Conservation (phyloP, 768 basidiomycete species). For the Suillus spraguei region DNA sequence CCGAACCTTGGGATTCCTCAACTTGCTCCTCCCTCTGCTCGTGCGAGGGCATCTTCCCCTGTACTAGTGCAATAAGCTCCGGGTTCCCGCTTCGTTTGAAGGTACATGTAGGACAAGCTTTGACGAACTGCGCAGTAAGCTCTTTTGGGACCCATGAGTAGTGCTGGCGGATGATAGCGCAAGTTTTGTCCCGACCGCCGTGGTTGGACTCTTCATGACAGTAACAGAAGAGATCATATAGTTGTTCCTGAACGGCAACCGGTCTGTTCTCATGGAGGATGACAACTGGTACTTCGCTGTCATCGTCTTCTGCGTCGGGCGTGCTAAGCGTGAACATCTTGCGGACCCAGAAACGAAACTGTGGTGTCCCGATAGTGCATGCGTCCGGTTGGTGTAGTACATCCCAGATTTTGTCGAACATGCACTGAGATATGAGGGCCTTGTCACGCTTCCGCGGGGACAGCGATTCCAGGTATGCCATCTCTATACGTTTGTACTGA, state of each 20-base stretch:
- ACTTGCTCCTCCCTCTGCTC: constrained; percentile 3
- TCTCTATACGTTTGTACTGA: constrained; percentile 61
- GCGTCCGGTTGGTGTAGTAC: constrained; percentile 57
- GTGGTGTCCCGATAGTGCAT: constrained; percentile 52
- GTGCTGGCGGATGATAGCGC: constrained; percentile 59
- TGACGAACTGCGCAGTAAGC: constrained; percentile 77
- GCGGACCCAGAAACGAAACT: constrained; percentile 83
- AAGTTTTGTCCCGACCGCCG: constrained; percentile 82
- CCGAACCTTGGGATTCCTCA: background rate
- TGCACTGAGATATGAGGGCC: constrained; percentile 68
- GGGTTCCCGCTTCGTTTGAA: constrained; percentile 43
- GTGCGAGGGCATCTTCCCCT: constrained; percentile 1
- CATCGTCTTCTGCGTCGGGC: constrained; percentile 21
- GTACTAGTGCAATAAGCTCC: constrained; percentile 18
- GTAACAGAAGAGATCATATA: constrained; percentile 77
- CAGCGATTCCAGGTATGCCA: constrained; percentile 58
- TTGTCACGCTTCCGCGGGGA: constrained; percentile 63
- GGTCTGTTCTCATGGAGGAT: constrained; percentile 73
- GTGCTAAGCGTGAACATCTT: constrained; percentile 71
- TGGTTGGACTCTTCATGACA: constrained; percentile 68
- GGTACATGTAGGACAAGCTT: constrained; percentile 75
- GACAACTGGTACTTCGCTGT: constrained; percentile 36
- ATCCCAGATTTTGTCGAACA: constrained; percentile 76
- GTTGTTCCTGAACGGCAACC: constrained; percentile 76
- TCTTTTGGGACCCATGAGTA: constrained; percentile 89